phyloP scores from a whole-genome alignment of 2,329 filamentous ascomycete genomes.

The Hirsutella rhossiliensis region DNA sequence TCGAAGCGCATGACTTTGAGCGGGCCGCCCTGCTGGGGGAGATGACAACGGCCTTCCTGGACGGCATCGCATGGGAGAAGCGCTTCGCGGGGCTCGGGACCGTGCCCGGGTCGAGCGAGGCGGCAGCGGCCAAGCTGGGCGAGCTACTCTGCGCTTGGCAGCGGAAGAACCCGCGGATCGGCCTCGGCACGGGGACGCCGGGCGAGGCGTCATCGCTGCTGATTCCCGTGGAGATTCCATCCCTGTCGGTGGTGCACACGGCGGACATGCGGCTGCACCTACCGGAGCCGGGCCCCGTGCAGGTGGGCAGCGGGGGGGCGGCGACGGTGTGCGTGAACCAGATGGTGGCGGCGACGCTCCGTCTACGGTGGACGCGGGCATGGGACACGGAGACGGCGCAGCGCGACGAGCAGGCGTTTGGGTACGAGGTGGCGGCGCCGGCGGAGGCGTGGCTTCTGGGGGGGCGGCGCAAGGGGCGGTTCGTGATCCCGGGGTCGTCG shows the following conservation, averaged over 20 bases:
- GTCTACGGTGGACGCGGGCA: conserved; percentile 47
- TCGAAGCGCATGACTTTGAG: conserved; percentile 42
- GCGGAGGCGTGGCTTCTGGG: conserved; percentile 76
- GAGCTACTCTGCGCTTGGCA: conserved; percentile 21
- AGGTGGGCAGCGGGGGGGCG: conserved; percentile 21
- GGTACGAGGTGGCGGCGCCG: conserved; percentile 68
- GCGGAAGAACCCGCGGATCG: conserved; percentile 13
- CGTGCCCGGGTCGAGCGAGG: conserved; percentile 20
- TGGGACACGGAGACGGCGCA: conserved; percentile 40
- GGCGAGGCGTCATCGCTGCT: conserved; percentile 51
- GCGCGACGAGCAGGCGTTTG: conserved; percentile 54
- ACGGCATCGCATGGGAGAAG: conserved; percentile 32
- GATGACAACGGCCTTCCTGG: conserved; percentile 35
- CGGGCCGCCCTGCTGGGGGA: conserved; percentile 40
- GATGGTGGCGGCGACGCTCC: conserved; percentile 49
- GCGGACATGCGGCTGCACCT: conserved; percentile 44
- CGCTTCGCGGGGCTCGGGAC: conserved; percentile 38
- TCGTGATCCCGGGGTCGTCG: conserved; percentile 39
- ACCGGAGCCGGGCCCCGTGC: conserved; percentile 19
- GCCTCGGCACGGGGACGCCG: conserved; percentile 10
- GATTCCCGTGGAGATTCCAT: conserved; percentile 83
- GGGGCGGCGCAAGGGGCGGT: conserved; percentile 68
- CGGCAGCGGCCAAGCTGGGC: conserved; percentile 14
- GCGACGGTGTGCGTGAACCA: conserved; percentile 48
- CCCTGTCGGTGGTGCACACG: conserved; percentile 71